Conservation (phyloP, 441 rosid genomes). For the Lepidium campestre region DNA sequence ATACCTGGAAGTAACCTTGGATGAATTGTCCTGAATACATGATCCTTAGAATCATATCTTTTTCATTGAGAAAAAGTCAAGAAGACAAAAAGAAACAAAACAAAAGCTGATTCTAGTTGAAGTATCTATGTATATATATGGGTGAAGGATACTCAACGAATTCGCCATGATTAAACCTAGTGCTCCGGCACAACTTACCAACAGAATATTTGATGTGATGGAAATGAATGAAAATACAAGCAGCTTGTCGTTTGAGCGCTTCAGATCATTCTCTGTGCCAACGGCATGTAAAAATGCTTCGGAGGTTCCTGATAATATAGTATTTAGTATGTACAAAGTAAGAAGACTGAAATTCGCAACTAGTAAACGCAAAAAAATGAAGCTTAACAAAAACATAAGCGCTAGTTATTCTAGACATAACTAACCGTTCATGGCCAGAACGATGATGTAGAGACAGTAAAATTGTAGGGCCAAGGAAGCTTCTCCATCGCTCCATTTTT, state of each 20-base stretch:
- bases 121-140: background rate
- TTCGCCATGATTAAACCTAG: constrained; percentile 87
- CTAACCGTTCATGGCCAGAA: constrained; percentile 91
- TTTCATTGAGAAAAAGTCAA: constrained; percentile 31
- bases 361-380: background rate
- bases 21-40: constrained; percentile 64
- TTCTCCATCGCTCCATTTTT: constrained; percentile 97
- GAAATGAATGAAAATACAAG: constrained; percentile 68
- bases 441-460: constrained; percentile 75
- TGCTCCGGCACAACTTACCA: constrained; percentile 73
- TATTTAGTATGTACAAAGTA: background rate
- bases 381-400: background rate
- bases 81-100: constrained; percentile 10
- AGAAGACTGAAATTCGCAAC: background rate
- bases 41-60: constrained; percentile 81
- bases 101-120: background rate
- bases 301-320: constrained; percentile 65
- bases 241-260: constrained; percentile 70
- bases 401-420: constrained; percentile 2
- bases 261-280: constrained; percentile 71
- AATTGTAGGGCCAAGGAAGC: constrained; percentile 70
- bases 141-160: constrained; percentile 72
- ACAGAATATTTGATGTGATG: constrained; percentile 48
- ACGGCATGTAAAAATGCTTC: constrained; percentile 94
- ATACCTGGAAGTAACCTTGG: constrained; percentile 71